Evolutionary conservation across 208 protist species (phyloP), one percentile per base, ranked within the genome.

Genomic region (Porcisia deanei): DNA sequence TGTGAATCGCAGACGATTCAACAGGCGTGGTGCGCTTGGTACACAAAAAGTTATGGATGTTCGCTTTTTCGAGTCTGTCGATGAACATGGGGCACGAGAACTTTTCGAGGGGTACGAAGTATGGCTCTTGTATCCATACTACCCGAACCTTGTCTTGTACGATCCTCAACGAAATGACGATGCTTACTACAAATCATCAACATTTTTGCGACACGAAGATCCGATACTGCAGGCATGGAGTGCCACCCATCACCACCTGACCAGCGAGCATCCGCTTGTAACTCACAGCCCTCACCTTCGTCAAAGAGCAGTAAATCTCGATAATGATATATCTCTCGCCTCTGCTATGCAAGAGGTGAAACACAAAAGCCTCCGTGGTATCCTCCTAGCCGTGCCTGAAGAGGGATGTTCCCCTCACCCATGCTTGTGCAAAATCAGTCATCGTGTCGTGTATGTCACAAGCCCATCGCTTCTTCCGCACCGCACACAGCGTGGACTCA

Each of bases 91-190:
- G 22, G 85, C 76, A 2, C 60, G 20, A 16, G 41, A 20, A 1
- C 41, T 77, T 20, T 43, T 78, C 82, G 57, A 89, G 0, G 91
- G 78, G 0, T 90, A 93, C 52, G 84, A 69, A 39, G 60, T 93
- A 5, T 95, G 90, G 90, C 65, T 95, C 18, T 60, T 96, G 47
- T 88, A 96, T 61, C 85, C 83, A 34, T 94, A 95, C 76, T 94
- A 96, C 63, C 92, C 90, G 0, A 92, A 93, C 45, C 73, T 95
- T 12, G 65, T 85, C 25, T 76, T 92, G 9, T 84, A 84, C 76
- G 43, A 55, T 52, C 49, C 25, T 18, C 30, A 60, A 1, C 16
- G 12, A 22, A 30, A 73, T 8, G 14, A 20, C 34, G 22, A 66
- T 2, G 25, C 22, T n/a, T 18, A 34, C 34, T 1, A 12, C 53